Base-by-base conservation (phyloP, 805 yeast genomes). In the Ogataea paradorogensis region DNA sequence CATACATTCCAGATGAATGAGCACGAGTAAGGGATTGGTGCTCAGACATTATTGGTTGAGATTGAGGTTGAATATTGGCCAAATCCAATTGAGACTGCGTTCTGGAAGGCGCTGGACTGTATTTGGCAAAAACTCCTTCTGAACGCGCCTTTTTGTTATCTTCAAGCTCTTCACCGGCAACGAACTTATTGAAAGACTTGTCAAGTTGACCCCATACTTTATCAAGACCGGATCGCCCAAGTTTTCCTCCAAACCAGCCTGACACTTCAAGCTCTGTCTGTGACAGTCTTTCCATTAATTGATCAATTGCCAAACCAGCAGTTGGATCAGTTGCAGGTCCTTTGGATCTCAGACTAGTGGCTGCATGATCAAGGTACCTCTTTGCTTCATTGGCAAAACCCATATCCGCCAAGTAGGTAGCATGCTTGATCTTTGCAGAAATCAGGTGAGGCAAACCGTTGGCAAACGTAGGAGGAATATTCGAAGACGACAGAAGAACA, bases 181-280 rank as follows among this genome's bases (percentile, higher is more conserved):
- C 89, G 60, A 82, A 80, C 58, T 80, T 81, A 56, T 76, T 81
- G 55, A 84, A 78, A 5, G 85, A 77, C 57, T 87, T 87, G 59
- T 87, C 95, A 31, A 87, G 62, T 30, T 84, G 90, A 9, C 93
- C 91, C 95, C 95, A 87, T 38, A 88, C 82, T 56, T 78, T 83
- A 51, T 89, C 95, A 15, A 59, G 30, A 15, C 56, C 55, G 1
- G 63, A 59, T 28, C 58, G 55, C 9, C 59, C 56, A 13, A 61
- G 38, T 31, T 55, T 58, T 53, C 81, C 80, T 10, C 86, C 82
- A 48, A 89, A 74, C 97, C 96, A 90, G 4, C 89, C 73, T 22
- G 76, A 58, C 20, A 64, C 45, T 20, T 52, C 50, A 4, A 66
- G 43, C 9, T 53, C 50, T 4, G 67, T 52, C 18, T 71, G 76